These are phyloP conservation scores for Lenzites betulinus DNA, from an alignment of 768 basidiomycete genomes.

Conservation along the genomic window DNA sequence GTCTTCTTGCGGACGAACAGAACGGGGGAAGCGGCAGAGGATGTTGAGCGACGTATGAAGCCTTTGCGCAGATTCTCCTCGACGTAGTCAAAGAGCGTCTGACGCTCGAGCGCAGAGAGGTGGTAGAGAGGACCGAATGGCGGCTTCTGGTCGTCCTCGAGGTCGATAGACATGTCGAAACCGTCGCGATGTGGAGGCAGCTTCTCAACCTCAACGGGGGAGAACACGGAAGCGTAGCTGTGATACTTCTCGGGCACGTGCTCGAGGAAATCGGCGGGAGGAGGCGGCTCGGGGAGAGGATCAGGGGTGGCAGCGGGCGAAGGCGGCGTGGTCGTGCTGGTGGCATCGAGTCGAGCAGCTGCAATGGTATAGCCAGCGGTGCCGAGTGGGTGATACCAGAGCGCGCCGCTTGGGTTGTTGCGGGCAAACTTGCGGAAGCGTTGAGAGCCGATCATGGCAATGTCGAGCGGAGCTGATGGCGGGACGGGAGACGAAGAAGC, in stretches of 20 bases:
- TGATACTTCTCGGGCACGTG: slow-evolving; percentile 14
- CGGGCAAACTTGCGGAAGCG: slow-evolving; percentile 5
- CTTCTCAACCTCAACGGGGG: slow-evolving; percentile 5
- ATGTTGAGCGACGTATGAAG: too few species aligned
- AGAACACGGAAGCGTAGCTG: slow-evolving; percentile 27
- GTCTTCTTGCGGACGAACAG: too few species aligned
- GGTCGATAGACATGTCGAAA: slow-evolving; percentile 30
- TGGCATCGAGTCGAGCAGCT: neutral
- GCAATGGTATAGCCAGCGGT: slow-evolving; percentile 4
- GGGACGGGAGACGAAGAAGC: neutral
- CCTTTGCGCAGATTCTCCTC: too few species aligned
- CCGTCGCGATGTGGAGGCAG: slow-evolving; percentile 4
- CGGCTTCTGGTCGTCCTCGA: slow-evolving; percentile 31
- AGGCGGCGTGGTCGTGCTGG: neutral
- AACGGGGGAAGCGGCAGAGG: too few species aligned
- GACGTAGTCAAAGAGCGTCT: too few species aligned
- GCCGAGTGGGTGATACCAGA: slow-evolving; percentile 11
- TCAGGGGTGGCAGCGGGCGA: neutral
- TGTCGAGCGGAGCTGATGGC: neutral
- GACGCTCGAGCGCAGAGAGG: too few species aligned
- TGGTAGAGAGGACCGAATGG: too few species aligned
- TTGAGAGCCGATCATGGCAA: neutral
- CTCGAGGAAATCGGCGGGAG: neutral
- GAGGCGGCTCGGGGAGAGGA: neutral
- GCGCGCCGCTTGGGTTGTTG: neutral